Evolutionary conservation across 805 yeast species (phyloP).

Genomic region (Cyberlindnera xylosilytica): DNA sequence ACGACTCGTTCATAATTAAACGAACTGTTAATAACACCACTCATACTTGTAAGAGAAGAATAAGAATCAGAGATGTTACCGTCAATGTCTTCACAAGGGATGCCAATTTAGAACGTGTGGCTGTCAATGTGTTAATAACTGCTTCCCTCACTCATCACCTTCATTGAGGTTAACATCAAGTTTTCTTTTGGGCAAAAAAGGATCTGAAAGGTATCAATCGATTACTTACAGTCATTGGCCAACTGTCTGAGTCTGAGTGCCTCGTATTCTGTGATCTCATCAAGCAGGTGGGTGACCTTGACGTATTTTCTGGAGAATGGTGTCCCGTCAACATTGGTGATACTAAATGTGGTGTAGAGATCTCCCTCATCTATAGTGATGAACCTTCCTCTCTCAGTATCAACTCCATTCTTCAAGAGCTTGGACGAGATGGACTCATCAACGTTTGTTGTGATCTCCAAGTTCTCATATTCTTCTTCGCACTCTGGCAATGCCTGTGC

Average conservation of each 20-base stretch:
- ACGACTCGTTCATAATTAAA: too few species aligned
- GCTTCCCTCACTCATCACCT: constrained; percentile 8
- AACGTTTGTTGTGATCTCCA: constrained; percentile 37
- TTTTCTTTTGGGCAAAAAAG: neutral
- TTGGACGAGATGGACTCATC: constrained; percentile 41
- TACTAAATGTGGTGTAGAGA: constrained; percentile 38
- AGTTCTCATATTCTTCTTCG: constrained; percentile 38
- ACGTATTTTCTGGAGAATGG: constrained; percentile 22
- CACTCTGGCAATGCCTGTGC: constrained; percentile 34
- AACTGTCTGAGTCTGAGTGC: constrained; percentile 22
- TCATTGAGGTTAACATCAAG: constrained; percentile 13
- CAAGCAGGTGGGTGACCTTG: constrained; percentile 21
- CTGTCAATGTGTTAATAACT: constrained; percentile 7
- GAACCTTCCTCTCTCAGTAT: constrained; percentile 45
- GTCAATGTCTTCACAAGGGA: neutral
- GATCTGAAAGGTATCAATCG: neutral
- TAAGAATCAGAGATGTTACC: neutral
- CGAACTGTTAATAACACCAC: too few species aligned
- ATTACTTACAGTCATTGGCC: constrained; percentile 23
- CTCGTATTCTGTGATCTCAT: constrained; percentile 26
- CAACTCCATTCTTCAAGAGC: constrained; percentile 49
- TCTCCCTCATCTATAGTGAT: constrained; percentile 44
- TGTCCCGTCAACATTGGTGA: constrained; percentile 43
- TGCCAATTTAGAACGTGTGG: neutral
- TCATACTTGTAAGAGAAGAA: too few species aligned